These are phyloP conservation scores for Colletotrichum sansevieriae DNA, from an alignment of 2,329 filamentous ascomycete genomes.

Conservation along the genomic window DNA sequence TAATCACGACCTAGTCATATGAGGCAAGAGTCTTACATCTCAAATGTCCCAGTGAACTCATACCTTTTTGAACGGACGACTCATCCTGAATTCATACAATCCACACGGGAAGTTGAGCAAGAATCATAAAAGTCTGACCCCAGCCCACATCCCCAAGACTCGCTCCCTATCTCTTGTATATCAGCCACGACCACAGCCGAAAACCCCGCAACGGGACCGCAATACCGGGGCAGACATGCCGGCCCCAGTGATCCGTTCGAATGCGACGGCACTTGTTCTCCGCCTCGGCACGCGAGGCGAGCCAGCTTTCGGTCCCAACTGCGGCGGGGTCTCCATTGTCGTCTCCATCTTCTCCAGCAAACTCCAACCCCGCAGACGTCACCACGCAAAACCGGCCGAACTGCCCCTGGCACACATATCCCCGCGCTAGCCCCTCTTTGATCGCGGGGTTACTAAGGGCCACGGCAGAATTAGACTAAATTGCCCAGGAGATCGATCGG, in stretches of 20 bases:
- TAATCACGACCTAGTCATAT: slow-evolving; percentile 50
- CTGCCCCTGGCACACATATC: neutral
- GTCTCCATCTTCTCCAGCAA: slow-evolving; percentile 12
- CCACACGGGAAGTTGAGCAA: too few relatives aligned
- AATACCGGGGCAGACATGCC: slow-evolving; percentile 7
- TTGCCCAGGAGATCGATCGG: slow-evolving; percentile 11
- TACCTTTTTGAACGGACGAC: slow-evolving; percentile 31
- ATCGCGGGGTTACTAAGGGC: slow-evolving; percentile 23
- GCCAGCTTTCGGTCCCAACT: slow-evolving; percentile 11
- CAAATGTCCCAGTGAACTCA: neutral
- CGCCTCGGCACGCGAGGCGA: neutral
- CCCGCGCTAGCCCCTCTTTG: slow-evolving; percentile 17
- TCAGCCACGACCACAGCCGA: neutral
- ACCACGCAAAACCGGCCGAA: slow-evolving; percentile 16
- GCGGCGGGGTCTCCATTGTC: neutral
- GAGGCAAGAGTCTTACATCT: neutral
- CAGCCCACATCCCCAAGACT: too few relatives aligned
- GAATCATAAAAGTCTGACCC: too few relatives aligned
- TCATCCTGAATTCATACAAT: slow-evolving; percentile 13
- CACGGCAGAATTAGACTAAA: slow-evolving; percentile 9
- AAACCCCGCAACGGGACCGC: slow-evolving; percentile 22
- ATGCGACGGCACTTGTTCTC: slow-evolving; percentile 1
- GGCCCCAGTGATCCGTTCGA: neutral
- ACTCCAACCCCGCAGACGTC: slow-evolving; percentile 29
- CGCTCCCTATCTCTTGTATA: too few relatives aligned